These are phyloP conservation scores for Globisporangium sylvaticum DNA, from an alignment of 352 stramenopile genomes.

Conservation along the genomic window DNA sequence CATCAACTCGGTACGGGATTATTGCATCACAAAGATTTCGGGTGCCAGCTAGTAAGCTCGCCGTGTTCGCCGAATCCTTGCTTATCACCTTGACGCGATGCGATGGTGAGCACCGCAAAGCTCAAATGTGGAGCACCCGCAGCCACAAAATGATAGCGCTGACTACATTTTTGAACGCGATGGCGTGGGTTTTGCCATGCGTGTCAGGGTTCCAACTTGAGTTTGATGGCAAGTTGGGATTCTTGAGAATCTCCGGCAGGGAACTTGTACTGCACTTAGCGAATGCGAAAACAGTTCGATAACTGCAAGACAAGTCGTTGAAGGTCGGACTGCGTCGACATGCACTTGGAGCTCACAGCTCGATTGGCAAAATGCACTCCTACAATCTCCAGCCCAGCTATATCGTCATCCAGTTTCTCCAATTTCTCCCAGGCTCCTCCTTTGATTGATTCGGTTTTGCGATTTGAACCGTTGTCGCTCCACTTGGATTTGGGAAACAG, in stretches of 20 bases:
- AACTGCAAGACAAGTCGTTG: not conserved
- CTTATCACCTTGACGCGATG: not conserved
- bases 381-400: not conserved
- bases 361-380: not conserved
- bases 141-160: not conserved
- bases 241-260: not conserved
- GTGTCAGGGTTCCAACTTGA: not conserved
- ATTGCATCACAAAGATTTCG: not conserved
- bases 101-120: not conserved
- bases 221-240: not conserved
- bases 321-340: not conserved
- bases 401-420: not conserved
- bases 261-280: not conserved
- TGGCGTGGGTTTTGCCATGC: too few relatives aligned
- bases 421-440: not conserved
- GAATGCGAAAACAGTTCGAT: not conserved
- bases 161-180: not conserved
- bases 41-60: not conserved
- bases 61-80: not conserved
- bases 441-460: not conserved
- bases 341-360: not conserved
- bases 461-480: not conserved
- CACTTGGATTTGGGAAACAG: not conserved
- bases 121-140: not conserved
- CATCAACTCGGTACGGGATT: not conserved